Evolutionary conservation across 169 alveolate genomes (phyloP), one percentile per base, ranked within the genome.

Genomic region (Plasmodium malariae): DNA sequence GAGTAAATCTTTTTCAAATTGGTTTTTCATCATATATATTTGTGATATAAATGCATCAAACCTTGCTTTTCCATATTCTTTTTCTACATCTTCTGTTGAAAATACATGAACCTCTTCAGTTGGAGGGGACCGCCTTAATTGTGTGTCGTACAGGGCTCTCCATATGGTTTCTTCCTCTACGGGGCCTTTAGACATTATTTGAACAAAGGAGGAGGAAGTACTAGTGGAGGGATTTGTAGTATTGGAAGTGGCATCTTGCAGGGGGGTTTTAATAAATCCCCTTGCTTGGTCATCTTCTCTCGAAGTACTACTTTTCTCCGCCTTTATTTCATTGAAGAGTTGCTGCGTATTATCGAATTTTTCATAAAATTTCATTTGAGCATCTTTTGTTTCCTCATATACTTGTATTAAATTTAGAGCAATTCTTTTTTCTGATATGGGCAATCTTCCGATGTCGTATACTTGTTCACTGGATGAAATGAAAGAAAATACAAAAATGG

Each of bases 151-250:
- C 14, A 80, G 40, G 17, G 90, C 90, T 17, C 90, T 80, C 90
- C 90, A 80, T 11, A 80, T 80, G 7, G 90, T 80, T 40, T 80
- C 90, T 45, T 80, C 90, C 21, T 80, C 90, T 30, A 80, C 90
- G 1, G 90, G 90, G 7, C 90, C 90, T 59, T 67, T 80, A 21
- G 83, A 80, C 43, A 36, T 45, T 48, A 80, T 40, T n/a, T 80
- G 83, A 3, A 80, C 51, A 69, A 80, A 80, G 43, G 78, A 60
- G 14, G 89, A 0, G n/a, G 71, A 24, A n/a, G 36, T 3, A 3
- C 14, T 0, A 34, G 54, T 5, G 30, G 70, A 34, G 9, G 62
- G 12, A 28, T 49, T 49, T 3, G 49, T 24, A 5, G 0, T 7
- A 28, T n/a, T 4, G 12, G 62, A 11, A 11, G 28, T 12, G 19